phyloP scores from a whole-genome alignment of 2,329 filamentous ascomycete species.

The Epichloe gansuensis region DNA sequence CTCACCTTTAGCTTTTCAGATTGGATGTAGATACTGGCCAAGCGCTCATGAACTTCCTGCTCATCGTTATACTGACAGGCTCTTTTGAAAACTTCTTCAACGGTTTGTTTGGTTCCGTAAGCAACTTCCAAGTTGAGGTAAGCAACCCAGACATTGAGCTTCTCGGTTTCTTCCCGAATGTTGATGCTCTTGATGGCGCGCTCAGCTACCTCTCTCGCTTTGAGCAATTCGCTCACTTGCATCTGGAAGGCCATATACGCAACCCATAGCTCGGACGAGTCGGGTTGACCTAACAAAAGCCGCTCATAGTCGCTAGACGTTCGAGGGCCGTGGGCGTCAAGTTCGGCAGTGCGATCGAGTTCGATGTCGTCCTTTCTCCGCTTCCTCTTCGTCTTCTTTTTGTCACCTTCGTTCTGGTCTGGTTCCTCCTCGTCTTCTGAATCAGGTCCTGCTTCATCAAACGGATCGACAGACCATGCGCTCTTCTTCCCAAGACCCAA shows the following conservation, averaged over 20 bases:
- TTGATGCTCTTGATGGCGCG: conserved; percentile 85
- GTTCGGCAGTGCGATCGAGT: conserved; percentile 80
- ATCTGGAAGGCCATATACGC: conserved; percentile 99
- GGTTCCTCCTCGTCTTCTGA: conserved; percentile 23
- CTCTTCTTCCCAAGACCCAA: conserved; percentile 57
- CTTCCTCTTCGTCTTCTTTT: conserved; percentile 48
- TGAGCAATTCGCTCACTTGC: conserved; percentile 76
- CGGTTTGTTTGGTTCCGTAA: conserved; percentile 69
- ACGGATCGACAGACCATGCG: conserved; percentile 68
- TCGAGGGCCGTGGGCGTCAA: conserved; percentile 79
- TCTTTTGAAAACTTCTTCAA: conserved; percentile 79
- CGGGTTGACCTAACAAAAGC: conserved; percentile 78
- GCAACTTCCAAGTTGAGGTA: conserved; percentile 88
- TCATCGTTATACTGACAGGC: conserved; percentile 91
- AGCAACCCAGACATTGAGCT: conserved; percentile 90
- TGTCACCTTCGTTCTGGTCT: conserved; percentile 10
- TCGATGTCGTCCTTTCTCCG: conserved; percentile 64
- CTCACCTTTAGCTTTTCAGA: conserved; percentile 66
- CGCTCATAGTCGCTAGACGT: conserved; percentile 88
- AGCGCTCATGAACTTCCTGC: conserved; percentile 75
- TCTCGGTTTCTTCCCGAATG: conserved; percentile 81
- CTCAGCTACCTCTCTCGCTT: conserved; percentile 79
- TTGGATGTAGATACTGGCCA: conserved; percentile 91
- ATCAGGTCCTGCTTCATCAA: conserved; percentile 46
- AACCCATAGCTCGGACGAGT: conserved; percentile 90